Percentiles rank a stretch among this genome's conserved stretches.
These are phyloP conservation scores for Sporobolus alterniflorus DNA, from an alignment of 202 grass and related monocot species.

Conservation along the genomic window DNA sequence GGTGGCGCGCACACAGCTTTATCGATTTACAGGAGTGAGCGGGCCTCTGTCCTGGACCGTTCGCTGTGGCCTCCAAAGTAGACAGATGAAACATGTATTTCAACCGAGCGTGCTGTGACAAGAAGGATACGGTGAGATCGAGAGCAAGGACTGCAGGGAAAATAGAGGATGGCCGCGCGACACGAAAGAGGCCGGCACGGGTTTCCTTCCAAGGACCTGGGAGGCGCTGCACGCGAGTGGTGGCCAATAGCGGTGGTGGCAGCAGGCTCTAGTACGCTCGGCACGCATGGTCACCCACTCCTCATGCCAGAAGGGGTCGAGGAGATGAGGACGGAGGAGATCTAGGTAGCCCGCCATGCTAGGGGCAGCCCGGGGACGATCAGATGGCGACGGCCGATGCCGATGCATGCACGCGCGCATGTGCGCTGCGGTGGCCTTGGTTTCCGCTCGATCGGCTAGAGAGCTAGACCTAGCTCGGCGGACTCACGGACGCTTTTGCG, in stretches of 20 bases:
- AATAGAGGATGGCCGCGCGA: neutral
- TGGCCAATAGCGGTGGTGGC: too few relatives aligned
- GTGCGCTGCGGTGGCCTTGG: slow-evolving; percentile 30
- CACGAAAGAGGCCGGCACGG: slow-evolving; percentile 1
- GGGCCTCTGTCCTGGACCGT: neutral
- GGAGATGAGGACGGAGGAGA: neutral
- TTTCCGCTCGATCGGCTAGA: neutral
- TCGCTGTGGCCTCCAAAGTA: neutral
- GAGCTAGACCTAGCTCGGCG: slow-evolving; percentile 8
- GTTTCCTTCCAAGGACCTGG: slow-evolving; percentile 52
- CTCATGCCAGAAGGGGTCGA: neutral
- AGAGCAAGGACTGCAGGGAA: neutral
- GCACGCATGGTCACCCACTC: neutral
- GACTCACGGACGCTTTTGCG: neutral
- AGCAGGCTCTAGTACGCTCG: neutral
- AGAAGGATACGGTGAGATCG: neutral
- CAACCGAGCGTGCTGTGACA: neutral
- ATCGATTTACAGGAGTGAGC: neutral
- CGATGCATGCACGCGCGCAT: neutral
- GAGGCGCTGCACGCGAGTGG: neutral
- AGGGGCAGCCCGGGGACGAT: too few relatives aligned
- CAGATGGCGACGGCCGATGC: too few relatives aligned
- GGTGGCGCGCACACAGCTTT: neutral
- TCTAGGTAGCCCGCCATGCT: too few relatives aligned
- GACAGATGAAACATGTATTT: neutral